phyloP scores from a whole-genome alignment of 2,329 filamentous ascomycete genomes.

The Dissoconium aciculare region DNA sequence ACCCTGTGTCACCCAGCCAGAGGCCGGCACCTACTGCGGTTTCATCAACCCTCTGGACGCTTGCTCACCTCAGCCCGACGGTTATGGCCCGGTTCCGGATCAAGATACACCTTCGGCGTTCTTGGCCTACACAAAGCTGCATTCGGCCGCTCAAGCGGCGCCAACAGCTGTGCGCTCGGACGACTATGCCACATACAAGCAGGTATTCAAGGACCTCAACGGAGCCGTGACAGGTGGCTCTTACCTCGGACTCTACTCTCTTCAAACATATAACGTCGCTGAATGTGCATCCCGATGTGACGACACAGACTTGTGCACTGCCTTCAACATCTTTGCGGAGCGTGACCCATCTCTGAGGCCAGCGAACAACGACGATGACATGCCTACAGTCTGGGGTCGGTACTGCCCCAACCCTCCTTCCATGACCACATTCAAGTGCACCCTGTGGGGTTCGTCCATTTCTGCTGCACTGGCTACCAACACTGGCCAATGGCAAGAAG shows the following conservation, averaged over 20 bases:
- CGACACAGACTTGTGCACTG: slow-evolving; percentile 10
- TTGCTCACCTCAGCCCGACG: slow-evolving; percentile 26
- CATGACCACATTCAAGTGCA: slow-evolving; percentile 22
- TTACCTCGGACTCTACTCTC: slow-evolving; percentile 14
- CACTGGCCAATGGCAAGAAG: slow-evolving; percentile 11
- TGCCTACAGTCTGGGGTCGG: slow-evolving; percentile 12
- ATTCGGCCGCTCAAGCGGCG: slow-evolving; percentile 10
- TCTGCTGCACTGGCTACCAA: slow-evolving; percentile 16
- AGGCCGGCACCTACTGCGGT: slow-evolving; percentile 24
- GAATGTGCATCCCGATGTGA: slow-evolving; percentile 15
- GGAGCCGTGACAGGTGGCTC: slow-evolving; percentile 9
- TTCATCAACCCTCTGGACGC: slow-evolving; percentile 27
- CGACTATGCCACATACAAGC: slow-evolving; percentile 8
- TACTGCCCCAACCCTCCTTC: slow-evolving; percentile 17
- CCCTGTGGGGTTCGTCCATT: slow-evolving; percentile 21
- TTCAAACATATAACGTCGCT: slow-evolving; percentile 12
- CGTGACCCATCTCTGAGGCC: slow-evolving; percentile 14
- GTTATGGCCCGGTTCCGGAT: slow-evolving; percentile 18
- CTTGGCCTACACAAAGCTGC: slow-evolving; percentile 11
- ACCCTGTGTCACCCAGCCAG: slow-evolving; percentile 19
- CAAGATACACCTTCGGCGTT: slow-evolving; percentile 18
- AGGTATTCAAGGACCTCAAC: slow-evolving; percentile 15
- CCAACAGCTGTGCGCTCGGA: slow-evolving; percentile 12
- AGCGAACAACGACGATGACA: slow-evolving; percentile 12
- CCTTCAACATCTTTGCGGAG: slow-evolving; percentile 15